phyloP scores from a whole-genome alignment of 345 rosid genomes.

The Citrus reticulata region DNA sequence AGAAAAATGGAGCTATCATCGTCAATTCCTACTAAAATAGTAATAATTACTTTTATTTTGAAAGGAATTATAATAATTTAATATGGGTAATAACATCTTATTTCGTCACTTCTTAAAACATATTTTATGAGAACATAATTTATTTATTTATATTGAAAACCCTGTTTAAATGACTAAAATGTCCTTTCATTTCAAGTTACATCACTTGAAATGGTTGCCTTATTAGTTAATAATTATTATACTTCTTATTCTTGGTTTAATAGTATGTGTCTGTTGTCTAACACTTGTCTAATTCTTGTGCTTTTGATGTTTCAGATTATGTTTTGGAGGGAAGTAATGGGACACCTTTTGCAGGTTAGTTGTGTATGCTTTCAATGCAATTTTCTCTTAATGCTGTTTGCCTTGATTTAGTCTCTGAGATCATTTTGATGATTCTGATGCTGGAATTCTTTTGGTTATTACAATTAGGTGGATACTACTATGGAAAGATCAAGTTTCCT shows the following conservation, averaged over 20 bases:
- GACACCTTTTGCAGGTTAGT: constrained; percentile 92
- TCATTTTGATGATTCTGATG: neutral
- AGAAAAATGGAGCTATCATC: neutral
- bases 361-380: constrained; percentile 11
- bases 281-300: constrained; percentile 9
- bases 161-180: too few species aligned
- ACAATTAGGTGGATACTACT: constrained; percentile 69
- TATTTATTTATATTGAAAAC: too few species aligned
- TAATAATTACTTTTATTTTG: too few species aligned
- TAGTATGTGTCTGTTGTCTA: neutral
- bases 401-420: constrained; percentile 4
- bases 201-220: too few species aligned
- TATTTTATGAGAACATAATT: too few species aligned
- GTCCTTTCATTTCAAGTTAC: too few species aligned
- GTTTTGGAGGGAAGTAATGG: constrained; percentile 95
- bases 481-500: constrained; percentile 97
- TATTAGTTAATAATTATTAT: too few species aligned
- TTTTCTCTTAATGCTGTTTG: neutral
- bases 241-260: constrained; percentile 5
- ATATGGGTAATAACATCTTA: neutral
- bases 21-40: too few species aligned
- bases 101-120: neutral
- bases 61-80: too few species aligned
- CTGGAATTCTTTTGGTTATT: neutral
- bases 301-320: constrained; percentile 59